Base-by-base conservation (phyloP, 1,284 basidiomycete genomes). In the Ceratobasidium sp. region DNA sequence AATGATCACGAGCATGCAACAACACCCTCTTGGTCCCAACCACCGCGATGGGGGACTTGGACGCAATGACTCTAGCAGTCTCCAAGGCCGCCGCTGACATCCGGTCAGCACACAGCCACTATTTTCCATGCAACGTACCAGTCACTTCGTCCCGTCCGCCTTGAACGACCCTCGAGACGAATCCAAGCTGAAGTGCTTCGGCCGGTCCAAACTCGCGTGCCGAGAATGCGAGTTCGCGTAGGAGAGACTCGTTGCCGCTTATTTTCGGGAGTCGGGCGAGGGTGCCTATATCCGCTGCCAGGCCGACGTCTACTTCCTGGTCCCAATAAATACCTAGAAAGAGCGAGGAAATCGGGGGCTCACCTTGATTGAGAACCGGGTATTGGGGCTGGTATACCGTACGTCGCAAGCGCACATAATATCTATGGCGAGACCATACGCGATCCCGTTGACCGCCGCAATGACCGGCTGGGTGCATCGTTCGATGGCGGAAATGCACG, bases 201-300 rank as follows among this genome's bases (percentile, higher is more conserved):
- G 76, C 74, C 0, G 90, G 85, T 15, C 81, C 80, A 77, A 98
- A 98, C 34, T 81, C 79, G 5, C 92, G 83, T 0, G 86, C 90
- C 0, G 93, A 93, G 75, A 92, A 87, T 0, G 91, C 90, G 8
- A 96, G 82, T 78, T 98, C 95, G 60, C 87, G 82, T 0, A 88
- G 81, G n/a, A 91, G 81, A 6, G 90, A 92, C 38, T 87, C 85
- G 79, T 94, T 96, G 0, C 88, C 92, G 0, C 87, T 85, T 50
- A 92, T 84, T 76, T 94, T 93, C 0, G 92, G 93, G 32, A 96
- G 82, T 43, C 91, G 87, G 35, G 95, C 92, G 15, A 98, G 84
- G 0, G 93, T 90, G 1, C 95, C 95, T 55, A 96, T 90, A 77
- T 97, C 95, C 1, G 95, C 92, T 1, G 94, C 94, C 0, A 97